phyloP scores from a whole-genome alignment of 2,329 filamentous ascomycete genomes.

The Akanthomyces uredinophilus region DNA sequence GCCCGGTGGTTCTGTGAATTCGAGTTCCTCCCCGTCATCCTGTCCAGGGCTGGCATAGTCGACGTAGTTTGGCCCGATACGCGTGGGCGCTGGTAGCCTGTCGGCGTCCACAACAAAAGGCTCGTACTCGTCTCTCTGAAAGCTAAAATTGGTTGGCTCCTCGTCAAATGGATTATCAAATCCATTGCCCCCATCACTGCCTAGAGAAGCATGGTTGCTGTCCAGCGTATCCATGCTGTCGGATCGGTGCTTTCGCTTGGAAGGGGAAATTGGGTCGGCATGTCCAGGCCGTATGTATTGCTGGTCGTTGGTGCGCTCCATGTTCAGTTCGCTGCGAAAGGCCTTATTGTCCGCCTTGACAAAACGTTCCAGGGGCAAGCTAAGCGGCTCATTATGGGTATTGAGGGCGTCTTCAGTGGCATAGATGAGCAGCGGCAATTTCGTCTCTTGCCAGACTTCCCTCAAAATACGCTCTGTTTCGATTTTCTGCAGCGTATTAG shows the following conservation, averaged over 20 bases:
- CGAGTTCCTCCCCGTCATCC: background rate
- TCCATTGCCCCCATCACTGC: conserved; percentile 33
- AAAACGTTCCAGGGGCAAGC: conserved; percentile 40
- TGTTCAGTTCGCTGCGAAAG: conserved; percentile 45
- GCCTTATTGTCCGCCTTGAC: conserved; percentile 46
- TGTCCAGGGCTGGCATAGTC: background rate
- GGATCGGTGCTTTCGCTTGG: conserved; percentile 42
- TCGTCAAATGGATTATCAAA: conserved; percentile 23
- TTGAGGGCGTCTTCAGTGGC: conserved; percentile 46
- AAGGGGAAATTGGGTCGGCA: conserved; percentile 39
- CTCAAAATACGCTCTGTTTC: conserved; percentile 40
- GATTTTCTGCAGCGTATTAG: conserved; percentile 36
- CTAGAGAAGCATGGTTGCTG: conserved; percentile 40
- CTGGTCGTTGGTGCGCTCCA: conserved; percentile 28
- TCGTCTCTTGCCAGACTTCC: conserved; percentile 44
- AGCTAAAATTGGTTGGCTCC: background rate
- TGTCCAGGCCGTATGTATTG: conserved; percentile 20
- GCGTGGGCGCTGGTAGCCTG: background rate
- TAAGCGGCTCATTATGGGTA: conserved; percentile 30
- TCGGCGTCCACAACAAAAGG: background rate
- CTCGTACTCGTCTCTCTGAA: conserved; percentile 1
- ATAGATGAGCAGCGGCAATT: conserved; percentile 46
- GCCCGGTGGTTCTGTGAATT: background rate
- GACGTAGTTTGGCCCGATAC: background rate
- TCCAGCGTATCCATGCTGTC: conserved; percentile 44